phyloP scores from a whole-genome alignment of 345 rosid species.

The Stellera chamaejasme region DNA sequence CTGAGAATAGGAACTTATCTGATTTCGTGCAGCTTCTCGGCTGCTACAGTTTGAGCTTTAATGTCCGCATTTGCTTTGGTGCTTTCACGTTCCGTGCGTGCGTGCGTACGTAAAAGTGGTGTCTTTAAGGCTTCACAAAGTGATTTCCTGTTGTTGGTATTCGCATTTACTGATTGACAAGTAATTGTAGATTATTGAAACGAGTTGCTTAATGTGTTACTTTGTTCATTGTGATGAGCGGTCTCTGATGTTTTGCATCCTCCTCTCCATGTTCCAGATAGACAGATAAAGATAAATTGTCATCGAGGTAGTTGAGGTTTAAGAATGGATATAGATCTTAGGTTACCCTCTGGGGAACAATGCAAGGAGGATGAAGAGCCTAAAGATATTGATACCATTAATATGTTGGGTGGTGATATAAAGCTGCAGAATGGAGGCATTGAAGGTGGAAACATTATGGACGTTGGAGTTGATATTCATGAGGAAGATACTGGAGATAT shows the following conservation, averaged over 20 bases:
- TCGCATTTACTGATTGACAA: background rate
- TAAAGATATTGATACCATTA: conserved; percentile 28
- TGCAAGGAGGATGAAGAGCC: conserved; percentile 42
- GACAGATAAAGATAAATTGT: background rate
- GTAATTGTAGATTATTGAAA: background rate
- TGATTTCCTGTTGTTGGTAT: background rate
- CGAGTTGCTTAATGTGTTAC: background rate
- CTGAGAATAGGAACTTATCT: too few relatives aligned
- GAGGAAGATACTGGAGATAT: conserved; percentile 26
- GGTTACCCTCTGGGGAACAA: conserved; percentile 61
- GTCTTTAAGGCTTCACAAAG: too few relatives aligned
- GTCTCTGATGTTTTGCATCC: background rate
- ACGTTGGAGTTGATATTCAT: conserved; percentile 25
- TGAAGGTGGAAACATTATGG: conserved; percentile 28
- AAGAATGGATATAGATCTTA: conserved; percentile 50
- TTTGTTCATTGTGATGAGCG: background rate
- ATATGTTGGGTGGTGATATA: conserved; percentile 32
- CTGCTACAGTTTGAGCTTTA: too few relatives aligned
- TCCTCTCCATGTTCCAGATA: background rate
- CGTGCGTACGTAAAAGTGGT: too few relatives aligned
- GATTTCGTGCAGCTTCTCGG: too few relatives aligned
- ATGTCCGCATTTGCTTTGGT: too few relatives aligned
- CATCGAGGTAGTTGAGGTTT: conserved; percentile 3
- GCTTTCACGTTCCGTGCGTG: too few relatives aligned
- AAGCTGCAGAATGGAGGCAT: conserved; percentile 31